Evolutionary conservation across 176 grass and related monocot genomes (phyloP).

Genomic region (Rhipidocladum racemiflorum): DNA sequence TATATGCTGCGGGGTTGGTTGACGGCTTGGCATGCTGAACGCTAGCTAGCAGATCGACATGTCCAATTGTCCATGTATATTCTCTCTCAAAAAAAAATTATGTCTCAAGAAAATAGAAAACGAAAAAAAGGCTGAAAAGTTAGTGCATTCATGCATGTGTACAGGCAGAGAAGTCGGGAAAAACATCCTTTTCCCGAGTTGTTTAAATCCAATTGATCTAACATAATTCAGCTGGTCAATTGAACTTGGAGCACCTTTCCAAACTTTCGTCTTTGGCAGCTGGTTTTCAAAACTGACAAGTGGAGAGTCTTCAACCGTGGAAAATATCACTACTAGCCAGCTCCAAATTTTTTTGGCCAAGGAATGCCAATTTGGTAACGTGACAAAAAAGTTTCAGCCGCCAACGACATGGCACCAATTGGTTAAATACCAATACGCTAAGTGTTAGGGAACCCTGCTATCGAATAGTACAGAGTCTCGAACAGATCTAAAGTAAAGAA

Average conservation of each 20-base stretch:
- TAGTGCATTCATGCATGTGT: background rate
- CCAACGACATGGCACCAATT: too few species aligned
- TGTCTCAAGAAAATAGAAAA: background rate
- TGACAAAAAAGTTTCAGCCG: constrained; percentile 25
- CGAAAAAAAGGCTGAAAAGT: background rate
- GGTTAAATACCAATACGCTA: too few species aligned
- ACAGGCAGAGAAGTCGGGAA: background rate
- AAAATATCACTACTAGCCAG: background rate
- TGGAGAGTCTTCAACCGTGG: constrained; percentile 15
- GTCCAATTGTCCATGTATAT: background rate
- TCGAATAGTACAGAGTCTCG: too few species aligned
- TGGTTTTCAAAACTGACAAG: constrained; percentile 16
- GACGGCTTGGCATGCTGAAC: background rate
- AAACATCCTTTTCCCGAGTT: constrained; percentile 12
- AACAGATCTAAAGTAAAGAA: too few species aligned
- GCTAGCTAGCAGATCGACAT: background rate
- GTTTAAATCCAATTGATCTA: background rate
- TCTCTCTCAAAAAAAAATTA: too few species aligned
- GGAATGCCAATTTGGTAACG: background rate
- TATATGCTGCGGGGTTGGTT: background rate
- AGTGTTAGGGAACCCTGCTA: too few species aligned
- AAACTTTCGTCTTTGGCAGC: background rate
- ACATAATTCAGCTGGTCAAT: background rate
- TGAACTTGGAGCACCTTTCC: background rate
- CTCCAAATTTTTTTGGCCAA: too few species aligned